These are phyloP conservation scores for Ustilago esculenta DNA, from an alignment of 1,284 basidiomycete species.

Conservation along the genomic window DNA sequence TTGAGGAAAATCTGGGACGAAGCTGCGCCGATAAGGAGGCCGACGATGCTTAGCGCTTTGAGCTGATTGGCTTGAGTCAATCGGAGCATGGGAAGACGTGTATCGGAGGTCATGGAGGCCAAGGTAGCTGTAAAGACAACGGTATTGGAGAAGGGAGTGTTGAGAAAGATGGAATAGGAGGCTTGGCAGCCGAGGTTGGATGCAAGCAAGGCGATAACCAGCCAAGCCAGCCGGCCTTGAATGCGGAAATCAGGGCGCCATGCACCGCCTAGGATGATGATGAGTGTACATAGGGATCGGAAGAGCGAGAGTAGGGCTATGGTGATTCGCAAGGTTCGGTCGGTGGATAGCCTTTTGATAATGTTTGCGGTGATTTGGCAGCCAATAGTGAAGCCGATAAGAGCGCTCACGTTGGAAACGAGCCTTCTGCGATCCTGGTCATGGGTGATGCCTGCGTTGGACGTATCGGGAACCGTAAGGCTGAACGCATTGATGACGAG, in stretches of 20 bases:
- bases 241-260: conserved; percentile 12
- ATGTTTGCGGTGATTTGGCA: conserved; percentile 30
- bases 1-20: conserved; percentile 38
- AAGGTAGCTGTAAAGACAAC: conserved; percentile 47
- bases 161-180: conserved; percentile 29
- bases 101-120: conserved; percentile 37
- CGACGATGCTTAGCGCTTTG: conserved; percentile 35
- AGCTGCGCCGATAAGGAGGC: conserved; percentile 26
- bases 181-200: conserved; percentile 33
- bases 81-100: conserved; percentile 17
- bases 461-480: conserved; percentile 16
- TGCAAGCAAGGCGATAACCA: conserved; percentile 32
- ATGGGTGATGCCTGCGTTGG: conserved; percentile 7
- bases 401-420: conserved; percentile 14
- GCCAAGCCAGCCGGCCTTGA: conserved; percentile 20
- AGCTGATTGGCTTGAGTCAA: conserved; percentile 11
- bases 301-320: conserved; percentile 18
- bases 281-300: conserved; percentile 16
- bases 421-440: conserved; percentile 12
- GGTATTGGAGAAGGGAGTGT: conserved; percentile 41
- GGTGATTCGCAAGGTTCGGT: conserved; percentile 14
- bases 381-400: conserved; percentile 30
- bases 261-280: conserved; percentile 15
- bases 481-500: conserved; percentile 40
- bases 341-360: conserved; percentile 15